Conservation (phyloP, 2,329 filamentous ascomycete genomes). For the Colletotrichum eremochloae region DNA sequence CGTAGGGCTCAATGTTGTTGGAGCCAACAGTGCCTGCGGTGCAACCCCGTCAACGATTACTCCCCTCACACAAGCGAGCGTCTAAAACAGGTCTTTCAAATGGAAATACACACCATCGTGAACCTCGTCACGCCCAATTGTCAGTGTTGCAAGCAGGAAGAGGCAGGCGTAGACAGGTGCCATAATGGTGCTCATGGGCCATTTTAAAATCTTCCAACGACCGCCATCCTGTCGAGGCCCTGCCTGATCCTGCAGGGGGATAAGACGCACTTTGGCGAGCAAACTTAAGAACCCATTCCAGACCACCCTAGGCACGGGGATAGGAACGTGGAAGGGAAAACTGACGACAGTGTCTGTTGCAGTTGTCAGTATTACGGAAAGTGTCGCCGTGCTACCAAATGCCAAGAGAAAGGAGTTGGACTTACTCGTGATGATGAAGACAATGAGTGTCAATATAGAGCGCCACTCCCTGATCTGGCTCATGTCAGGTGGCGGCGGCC, state of each 20-base stretch:
- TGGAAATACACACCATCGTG: conserved; percentile 56
- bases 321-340: conserved; percentile 75
- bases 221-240: conserved; percentile 48
- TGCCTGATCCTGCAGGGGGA: conserved; percentile 46
- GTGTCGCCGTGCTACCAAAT: not conserved
- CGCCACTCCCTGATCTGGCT: conserved; percentile 72
- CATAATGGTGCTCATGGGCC: conserved; percentile 79
- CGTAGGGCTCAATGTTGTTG: conserved; percentile 75
- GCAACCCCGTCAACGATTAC: not conserved
- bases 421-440: conserved; percentile 79
- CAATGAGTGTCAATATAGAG: conserved; percentile 77
- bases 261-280: conserved; percentile 59
- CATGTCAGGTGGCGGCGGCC: not conserved
- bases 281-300: conserved; percentile 45
- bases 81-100: not conserved
- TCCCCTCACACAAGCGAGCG: not conserved
- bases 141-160: conserved; percentile 77
- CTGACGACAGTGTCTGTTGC: conserved; percentile 74
- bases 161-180: conserved; percentile 78
- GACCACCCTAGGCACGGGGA: conserved; percentile 64
- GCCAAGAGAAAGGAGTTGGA: conserved; percentile 43
- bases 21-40: conserved; percentile 71
- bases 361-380: not conserved
- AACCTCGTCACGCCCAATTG: conserved; percentile 76
- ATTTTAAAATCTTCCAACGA: conserved; percentile 63